These are phyloP conservation scores for Alternaria sp. DNA, from an alignment of 2,329 filamentous ascomycete species.

Conservation along the genomic window DNA sequence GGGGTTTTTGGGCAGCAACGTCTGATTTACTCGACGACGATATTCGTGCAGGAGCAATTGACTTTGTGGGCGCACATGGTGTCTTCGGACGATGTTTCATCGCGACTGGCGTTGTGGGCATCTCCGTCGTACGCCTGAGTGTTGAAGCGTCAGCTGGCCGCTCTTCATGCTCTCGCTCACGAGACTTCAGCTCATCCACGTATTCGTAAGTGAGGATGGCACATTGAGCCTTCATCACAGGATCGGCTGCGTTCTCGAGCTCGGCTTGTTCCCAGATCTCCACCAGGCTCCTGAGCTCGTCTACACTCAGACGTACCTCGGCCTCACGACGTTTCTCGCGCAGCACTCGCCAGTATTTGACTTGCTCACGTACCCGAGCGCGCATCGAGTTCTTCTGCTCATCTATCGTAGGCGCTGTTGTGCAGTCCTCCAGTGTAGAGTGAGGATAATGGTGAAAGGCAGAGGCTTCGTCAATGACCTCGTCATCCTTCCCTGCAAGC, in stretches of 20 bases:
- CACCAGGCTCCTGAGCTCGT: constrained; percentile 14
- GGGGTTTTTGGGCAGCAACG: background rate
- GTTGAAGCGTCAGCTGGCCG: constrained; percentile 18
- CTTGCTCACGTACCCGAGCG: constrained; percentile 12
- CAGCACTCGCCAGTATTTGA: constrained; percentile 17
- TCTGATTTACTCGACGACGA: background rate
- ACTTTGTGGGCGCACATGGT: background rate
- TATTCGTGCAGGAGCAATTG: background rate
- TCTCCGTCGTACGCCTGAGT: background rate
- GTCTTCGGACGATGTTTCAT: background rate
- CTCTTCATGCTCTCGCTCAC: constrained; percentile 13
- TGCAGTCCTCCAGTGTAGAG: background rate
- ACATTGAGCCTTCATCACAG: constrained; percentile 16
- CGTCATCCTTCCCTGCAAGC: constrained; percentile 5
- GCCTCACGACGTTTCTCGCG: constrained; percentile 16
- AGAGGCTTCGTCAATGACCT: background rate
- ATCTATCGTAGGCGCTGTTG: constrained; percentile 12
- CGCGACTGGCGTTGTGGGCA: background rate
- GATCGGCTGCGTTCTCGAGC: constrained; percentile 12
- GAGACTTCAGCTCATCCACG: constrained; percentile 13
- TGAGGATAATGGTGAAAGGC: constrained; percentile 6
- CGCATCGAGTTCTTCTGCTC: constrained; percentile 19
- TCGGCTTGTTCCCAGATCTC: constrained; percentile 21
- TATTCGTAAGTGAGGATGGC: constrained; percentile 21
- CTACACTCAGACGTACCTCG: constrained; percentile 8